A percentile compares a stretch with the other conserved stretches of the same genome.
Conservation (phyloP, 208 protist species). For the Trypanosoma caninum region DNA sequence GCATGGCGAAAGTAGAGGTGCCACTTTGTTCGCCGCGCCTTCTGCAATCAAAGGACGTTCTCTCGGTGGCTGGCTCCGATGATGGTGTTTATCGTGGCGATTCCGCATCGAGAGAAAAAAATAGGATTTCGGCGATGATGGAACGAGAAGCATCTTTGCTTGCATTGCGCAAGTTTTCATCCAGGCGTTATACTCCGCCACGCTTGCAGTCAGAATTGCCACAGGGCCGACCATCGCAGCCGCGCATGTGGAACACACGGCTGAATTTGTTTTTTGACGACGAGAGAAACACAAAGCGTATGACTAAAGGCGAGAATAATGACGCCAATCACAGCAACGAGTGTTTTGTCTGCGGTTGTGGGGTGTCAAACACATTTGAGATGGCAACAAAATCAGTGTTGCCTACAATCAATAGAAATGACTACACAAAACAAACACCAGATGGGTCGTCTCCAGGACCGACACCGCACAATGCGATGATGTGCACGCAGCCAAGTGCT, state of each 20-base stretch:
- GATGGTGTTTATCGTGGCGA: too few relatives aligned
- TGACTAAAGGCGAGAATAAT: background rate
- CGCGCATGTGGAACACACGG: background rate
- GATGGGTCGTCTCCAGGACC: background rate
- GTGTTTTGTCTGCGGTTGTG: conserved; percentile 6
- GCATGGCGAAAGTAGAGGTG: background rate
- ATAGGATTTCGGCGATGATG: background rate
- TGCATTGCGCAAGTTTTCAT: background rate
- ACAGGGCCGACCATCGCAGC: background rate
- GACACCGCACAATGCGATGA: background rate
- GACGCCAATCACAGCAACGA: background rate
- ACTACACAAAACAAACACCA: background rate
- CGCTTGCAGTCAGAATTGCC: conserved; percentile 1
- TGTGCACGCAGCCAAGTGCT: conserved; percentile 5
- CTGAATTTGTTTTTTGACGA: background rate
- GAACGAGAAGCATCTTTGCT: conserved; percentile 1
- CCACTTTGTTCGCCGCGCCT: background rate
- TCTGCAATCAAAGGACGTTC: background rate
- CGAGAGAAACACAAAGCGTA: background rate
- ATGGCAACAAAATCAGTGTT: background rate
- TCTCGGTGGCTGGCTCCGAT: too few relatives aligned
- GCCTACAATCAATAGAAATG: background rate
- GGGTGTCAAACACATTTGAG: background rate
- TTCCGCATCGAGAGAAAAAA: too few relatives aligned
- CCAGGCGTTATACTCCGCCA: conserved; percentile 19